phyloP scores from a whole-genome alignment of 73 alveolate genomes.

The Symbiodinium natans region DNA sequence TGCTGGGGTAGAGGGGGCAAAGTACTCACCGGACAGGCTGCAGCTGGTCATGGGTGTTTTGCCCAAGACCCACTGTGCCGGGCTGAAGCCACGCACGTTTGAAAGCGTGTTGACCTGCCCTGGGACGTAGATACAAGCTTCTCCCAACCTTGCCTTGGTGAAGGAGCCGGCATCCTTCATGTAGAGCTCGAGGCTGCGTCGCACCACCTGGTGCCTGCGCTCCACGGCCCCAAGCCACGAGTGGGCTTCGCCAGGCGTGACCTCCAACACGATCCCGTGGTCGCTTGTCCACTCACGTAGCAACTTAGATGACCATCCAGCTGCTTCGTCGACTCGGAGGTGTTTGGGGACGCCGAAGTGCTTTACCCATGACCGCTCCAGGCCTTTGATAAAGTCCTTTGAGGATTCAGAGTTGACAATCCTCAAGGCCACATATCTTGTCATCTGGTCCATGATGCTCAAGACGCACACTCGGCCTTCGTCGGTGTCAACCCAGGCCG shows the following conservation, averaged over 20 bases:
- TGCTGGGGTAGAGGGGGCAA: neutral
- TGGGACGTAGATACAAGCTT: conserved; percentile 19
- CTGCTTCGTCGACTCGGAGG: neutral
- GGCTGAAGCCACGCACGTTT: conserved; percentile 7
- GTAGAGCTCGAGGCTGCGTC: conserved; percentile 31
- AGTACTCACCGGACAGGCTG: neutral
- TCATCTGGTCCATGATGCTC: conserved; percentile 5
- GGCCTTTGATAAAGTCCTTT: conserved; percentile 6
- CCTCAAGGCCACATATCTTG: neutral
- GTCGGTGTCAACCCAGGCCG: neutral
- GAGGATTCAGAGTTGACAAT: neutral
- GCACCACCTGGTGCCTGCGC: conserved; percentile 15
- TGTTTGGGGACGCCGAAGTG: conserved; percentile 19
- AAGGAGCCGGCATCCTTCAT: neutral
- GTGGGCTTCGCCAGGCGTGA: conserved; percentile 22
- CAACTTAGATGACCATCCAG: neutral
- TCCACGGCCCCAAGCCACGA: conserved; percentile 13
- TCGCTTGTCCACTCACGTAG: conserved; percentile 28
- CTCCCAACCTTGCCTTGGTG: neutral
- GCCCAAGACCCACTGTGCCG: conserved; percentile 32
- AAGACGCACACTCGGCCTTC: conserved; percentile 11
- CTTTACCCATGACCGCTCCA: conserved; percentile 9
- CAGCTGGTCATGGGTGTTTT: neutral
- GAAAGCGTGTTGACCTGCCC: conserved; percentile 23
- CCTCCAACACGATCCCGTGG: neutral